Base-by-base conservation (phyloP, 129 eudicot genomes). In the Dittrichia graveolens region DNA sequence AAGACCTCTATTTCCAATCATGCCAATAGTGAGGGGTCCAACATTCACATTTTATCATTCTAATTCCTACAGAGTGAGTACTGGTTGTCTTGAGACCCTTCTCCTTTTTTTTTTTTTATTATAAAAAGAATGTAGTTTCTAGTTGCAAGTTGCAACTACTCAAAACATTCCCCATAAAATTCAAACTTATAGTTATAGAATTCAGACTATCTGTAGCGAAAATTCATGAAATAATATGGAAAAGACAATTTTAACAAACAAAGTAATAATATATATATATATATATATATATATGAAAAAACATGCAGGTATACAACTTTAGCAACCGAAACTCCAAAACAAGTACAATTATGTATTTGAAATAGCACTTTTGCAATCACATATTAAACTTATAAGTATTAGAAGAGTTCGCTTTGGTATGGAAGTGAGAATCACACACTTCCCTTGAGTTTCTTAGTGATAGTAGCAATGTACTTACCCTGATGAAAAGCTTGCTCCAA, bases 401-500 rank as follows among this genome's bases (percentile, higher is more conserved):
- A 8, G 15, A 50, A 56, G 31, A 66, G 15, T 41, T 24, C n/a
- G 72, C 41, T 62, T 68, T 35, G 61, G 56, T 74, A 13, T 45
- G 15, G 49, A 62, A 58, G 52, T 38, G 31, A 38, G 59, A 76
- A 58, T 84, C 77, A 87, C 18, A 84, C 81, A 67, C 85, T 83
- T 70, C 83, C 87, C 81, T 91, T 91, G 65, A 91, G 92, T 80
- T 88, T 91, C 85, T 82, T 91, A 76, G 93, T 72, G 72, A 91
- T 83, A 75, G 78, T 73, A 46, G 96, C 97, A 67, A 88, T 84
- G 84, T 80, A 74, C 80, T 88, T 86, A 11, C 97, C 97, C 73
- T 91, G 97, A 89, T 91, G 97, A 67, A 84, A 82, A 82, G 97
- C 97, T 82, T 86, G 95, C 73, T 80, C 77, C 75, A 88, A 58